phyloP scores from a whole-genome alignment of 2,329 filamentous ascomycete species.

The Claviceps sp. region DNA sequence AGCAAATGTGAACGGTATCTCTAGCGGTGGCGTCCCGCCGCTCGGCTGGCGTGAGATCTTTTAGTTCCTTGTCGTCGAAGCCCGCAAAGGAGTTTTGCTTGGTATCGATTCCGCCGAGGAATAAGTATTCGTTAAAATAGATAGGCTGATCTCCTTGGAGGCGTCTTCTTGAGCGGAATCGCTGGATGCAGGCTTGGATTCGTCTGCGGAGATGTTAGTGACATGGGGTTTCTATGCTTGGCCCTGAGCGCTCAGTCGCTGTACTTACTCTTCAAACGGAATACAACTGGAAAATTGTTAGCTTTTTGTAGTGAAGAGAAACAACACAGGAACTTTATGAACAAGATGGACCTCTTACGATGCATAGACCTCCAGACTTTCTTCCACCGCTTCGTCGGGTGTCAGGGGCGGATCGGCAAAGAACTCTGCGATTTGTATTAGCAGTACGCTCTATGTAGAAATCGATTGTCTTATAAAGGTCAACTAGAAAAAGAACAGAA shows the following conservation, averaged over 20 bases:
- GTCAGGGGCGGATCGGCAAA: conserved; percentile 71
- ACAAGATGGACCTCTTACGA: conserved; percentile 33
- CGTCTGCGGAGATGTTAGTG: conserved; percentile 36
- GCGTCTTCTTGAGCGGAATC: conserved; percentile 65
- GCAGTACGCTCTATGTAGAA: neutral
- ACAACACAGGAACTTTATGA: neutral
- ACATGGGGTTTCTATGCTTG: neutral
- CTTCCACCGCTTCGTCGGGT: conserved; percentile 50
- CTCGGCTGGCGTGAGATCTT: conserved; percentile 43
- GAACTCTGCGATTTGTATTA: conserved; percentile 36
- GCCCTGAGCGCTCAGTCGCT: neutral
- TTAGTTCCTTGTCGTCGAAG: conserved; percentile 40
- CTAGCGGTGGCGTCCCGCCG: conserved; percentile 51
- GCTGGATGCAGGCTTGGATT: conserved; percentile 73
- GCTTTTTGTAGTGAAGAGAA: neutral
- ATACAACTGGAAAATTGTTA: conserved; percentile 9
- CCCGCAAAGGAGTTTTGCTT: conserved; percentile 44
- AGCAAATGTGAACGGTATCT: conserved; percentile 40
- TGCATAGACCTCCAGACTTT: conserved; percentile 53
- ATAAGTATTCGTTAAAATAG: conserved; percentile 69
- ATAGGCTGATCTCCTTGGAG: conserved; percentile 47
- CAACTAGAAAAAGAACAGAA: neutral
- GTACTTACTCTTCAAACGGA: conserved; percentile 41
- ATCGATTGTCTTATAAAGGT: too few relatives aligned
- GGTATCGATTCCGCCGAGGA: conserved; percentile 66